These are phyloP conservation scores for Chrysosporium keratinophilum DNA, from an alignment of 2,329 filamentous ascomycete species.

Conservation along the genomic window DNA sequence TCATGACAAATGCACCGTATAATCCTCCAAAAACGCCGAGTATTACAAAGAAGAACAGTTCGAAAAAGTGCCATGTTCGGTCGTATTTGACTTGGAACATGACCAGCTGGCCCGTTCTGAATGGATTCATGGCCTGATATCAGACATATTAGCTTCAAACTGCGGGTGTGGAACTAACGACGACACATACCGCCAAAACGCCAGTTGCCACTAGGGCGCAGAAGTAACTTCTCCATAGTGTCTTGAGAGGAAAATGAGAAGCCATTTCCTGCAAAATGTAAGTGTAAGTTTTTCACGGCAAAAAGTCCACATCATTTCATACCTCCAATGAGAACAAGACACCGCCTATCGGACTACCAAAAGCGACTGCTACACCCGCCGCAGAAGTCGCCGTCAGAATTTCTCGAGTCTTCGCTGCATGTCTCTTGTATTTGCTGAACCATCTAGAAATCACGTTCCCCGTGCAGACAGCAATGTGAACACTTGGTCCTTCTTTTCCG, in stretches of 20 bases:
- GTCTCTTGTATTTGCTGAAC: slow-evolving; percentile 84
- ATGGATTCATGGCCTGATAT: slow-evolving; percentile 77
- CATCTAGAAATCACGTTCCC: slow-evolving; percentile 91
- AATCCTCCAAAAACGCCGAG: slow-evolving; percentile 88
- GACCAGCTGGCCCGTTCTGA: slow-evolving; percentile 90
- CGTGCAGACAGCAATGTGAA: slow-evolving; percentile 97
- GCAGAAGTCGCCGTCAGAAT: slow-evolving; percentile 91
- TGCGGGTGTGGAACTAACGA: background rate
- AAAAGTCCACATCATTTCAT: slow-evolving; percentile 6
- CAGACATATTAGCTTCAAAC: slow-evolving; percentile 10
- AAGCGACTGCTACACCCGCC: slow-evolving; percentile 89
- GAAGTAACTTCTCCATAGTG: slow-evolving; percentile 96
- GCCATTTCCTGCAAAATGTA: slow-evolving; percentile 63
- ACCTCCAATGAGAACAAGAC: slow-evolving; percentile 88
- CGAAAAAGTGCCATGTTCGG: slow-evolving; percentile 95
- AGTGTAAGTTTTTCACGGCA: slow-evolving; percentile 11
- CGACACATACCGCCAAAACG: slow-evolving; percentile 56
- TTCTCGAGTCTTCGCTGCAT: slow-evolving; percentile 88
- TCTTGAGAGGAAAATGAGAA: slow-evolving; percentile 90
- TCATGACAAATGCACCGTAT: slow-evolving; percentile 94
- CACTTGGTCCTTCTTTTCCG: slow-evolving; percentile 93
- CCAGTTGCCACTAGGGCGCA: slow-evolving; percentile 92
- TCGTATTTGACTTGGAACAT: slow-evolving; percentile 99
- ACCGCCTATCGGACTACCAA: slow-evolving; percentile 92
- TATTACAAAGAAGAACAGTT: slow-evolving; percentile 81